Evolutionary conservation across 495 filamentous ascomycete genomes (phyloP).

Genomic region (Margaritispora aquatica): DNA sequence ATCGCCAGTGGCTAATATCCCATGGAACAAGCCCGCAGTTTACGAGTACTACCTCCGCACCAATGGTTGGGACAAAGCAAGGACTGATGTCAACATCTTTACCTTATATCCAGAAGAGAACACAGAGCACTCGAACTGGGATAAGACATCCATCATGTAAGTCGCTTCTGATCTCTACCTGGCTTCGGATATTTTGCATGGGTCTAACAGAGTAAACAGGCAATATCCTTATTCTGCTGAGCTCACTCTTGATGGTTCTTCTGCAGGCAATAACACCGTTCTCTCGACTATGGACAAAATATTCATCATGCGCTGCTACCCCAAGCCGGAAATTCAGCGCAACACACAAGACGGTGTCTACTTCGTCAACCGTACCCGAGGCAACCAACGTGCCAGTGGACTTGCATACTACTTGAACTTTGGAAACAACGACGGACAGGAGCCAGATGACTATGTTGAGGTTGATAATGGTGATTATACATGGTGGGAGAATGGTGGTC

Average conservation of each 20-base stretch:
- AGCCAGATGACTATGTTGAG: conserved; percentile 2
- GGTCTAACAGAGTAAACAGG: neutral
- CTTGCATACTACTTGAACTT: neutral
- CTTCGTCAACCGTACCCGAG: neutral
- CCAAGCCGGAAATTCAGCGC: conserved; percentile 5
- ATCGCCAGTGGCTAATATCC: conserved; percentile 14
- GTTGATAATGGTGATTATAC: conserved; percentile 1
- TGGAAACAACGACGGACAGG: conserved; percentile 7
- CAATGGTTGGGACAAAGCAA: conserved; percentile 8
- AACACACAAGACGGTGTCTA: conserved; percentile 9
- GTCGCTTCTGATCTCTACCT: neutral
- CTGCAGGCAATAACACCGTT: conserved; percentile 9
- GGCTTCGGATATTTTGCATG: neutral
- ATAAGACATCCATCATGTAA: conserved; percentile 20
- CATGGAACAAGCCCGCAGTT: conserved; percentile 16
- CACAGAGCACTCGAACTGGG: conserved; percentile 6
- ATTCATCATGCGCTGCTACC: conserved; percentile 14
- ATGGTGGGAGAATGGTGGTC: neutral
- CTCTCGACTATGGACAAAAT: conserved; percentile 14
- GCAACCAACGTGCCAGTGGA: neutral
- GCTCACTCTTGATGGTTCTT: conserved; percentile 10
- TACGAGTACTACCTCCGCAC: conserved; percentile 10
- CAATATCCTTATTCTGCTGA: conserved; percentile 9
- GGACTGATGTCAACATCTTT: conserved; percentile 17
- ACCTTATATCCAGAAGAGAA: neutral